Base-by-base conservation (phyloP, 306 rosid species). In the Lithocarpus polystachyus region DNA sequence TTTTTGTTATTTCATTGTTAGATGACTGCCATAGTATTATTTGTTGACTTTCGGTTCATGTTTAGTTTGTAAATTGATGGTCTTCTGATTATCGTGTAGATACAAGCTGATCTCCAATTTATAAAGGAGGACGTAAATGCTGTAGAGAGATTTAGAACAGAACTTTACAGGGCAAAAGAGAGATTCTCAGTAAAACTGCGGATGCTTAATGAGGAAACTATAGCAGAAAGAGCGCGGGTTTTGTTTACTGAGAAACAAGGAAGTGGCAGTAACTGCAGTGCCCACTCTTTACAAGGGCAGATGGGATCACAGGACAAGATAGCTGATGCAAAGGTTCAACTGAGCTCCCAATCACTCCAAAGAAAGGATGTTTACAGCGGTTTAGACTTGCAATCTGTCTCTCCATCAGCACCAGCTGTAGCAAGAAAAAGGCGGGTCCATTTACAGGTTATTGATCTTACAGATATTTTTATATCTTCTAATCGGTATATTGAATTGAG, bases 61-160 rank as follows among this genome's bases (percentile, higher is more conserved):
- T 68, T 12, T 68, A 56, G 53, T 62, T 77, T 62, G 68, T 71
- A 61, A 72, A 52, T 69, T 68, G 33, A 72, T 68, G 54, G 68
- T 45, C 26, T 75, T 52, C 29, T 28, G 75, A 79, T 80, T 75
- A 75, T 40, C 52, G 52, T 88, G 28, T 73, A 95, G 99, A 92
- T 91, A 77, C 94, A 95, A 89, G 82, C 84, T 31, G 97, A 95
- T 87, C 99, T 93, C 78, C 97, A 86, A 76, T 93, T 89, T 84
- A 84, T 95, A 24, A 95, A 95, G 84, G 97, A 91, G 79, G 99
- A 93, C 86, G 82, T 95, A 85, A 83, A 77, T 84, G 80, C 92
- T 19, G 98, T 91, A 56, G 97, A 95, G 87, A 90, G 92, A 82
- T 95, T 90, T 83, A 85, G 96, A 87, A 89, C 90, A 85, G 96